Percentiles rank a stretch among this genome's conserved stretches.
Conservation (phyloP, 179 eudicot species). For the Vitellaria paradoxa region DNA sequence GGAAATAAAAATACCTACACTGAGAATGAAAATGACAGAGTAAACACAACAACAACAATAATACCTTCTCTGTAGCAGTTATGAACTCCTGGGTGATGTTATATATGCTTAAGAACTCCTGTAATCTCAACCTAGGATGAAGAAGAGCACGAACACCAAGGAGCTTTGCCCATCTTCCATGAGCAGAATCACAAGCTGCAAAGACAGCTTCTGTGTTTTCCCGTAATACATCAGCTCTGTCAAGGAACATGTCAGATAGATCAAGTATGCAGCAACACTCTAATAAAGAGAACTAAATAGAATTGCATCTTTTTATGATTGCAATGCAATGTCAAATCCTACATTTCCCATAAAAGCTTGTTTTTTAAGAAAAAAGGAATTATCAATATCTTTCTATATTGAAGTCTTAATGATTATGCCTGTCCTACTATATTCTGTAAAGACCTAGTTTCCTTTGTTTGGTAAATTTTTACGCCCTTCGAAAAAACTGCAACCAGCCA, state of each 20-base stretch:
- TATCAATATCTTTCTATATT: too few species aligned
- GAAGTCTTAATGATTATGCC: too few species aligned
- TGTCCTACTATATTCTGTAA: too few species aligned
- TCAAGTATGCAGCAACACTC: neutral
- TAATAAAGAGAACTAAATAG: too few species aligned
- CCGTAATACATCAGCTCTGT: slow-evolving; percentile 97
- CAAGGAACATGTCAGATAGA: slow-evolving; percentile 5
- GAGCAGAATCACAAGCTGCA: slow-evolving; percentile 99
- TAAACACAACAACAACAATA: neutral
- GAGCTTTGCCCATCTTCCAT: slow-evolving; percentile 99
- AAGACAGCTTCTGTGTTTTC: slow-evolving; percentile 98
- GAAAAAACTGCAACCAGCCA: too few species aligned
- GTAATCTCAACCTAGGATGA: slow-evolving; percentile 84
- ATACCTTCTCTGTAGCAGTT: slow-evolving; percentile 90
- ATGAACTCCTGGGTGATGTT: slow-evolving; percentile 88
- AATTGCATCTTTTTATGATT: too few species aligned
- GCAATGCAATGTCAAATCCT: too few species aligned
- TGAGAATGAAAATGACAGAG: neutral
- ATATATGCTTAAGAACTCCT: slow-evolving; percentile 76
- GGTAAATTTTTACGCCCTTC: too few species aligned
- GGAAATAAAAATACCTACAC: neutral
- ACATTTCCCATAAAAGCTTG: too few species aligned
- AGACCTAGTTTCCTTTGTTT: too few species aligned
- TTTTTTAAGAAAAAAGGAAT: too few species aligned
- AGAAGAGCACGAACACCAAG: slow-evolving; percentile 96